Evolutionary conservation across 495 filamentous ascomycete genomes (phyloP).

Genomic region (Elasticomyces elasticus): DNA sequence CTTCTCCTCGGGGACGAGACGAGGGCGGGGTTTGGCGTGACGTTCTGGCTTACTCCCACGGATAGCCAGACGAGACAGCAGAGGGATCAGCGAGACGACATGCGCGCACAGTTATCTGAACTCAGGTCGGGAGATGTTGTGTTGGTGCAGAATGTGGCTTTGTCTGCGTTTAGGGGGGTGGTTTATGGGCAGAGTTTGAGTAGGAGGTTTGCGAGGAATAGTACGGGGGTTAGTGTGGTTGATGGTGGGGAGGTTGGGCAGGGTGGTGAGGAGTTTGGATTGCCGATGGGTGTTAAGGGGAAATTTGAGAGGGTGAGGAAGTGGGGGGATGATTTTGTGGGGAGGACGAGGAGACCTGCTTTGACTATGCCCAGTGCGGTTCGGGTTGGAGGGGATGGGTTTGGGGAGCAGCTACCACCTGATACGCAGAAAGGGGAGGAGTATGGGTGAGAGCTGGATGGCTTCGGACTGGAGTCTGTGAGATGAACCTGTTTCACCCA

Average conservation of each 20-base stretch:
- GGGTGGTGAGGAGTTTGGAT: constrained; percentile 29
- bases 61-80: constrained; percentile 22
- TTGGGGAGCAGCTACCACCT: constrained; percentile 9
- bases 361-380: constrained; percentile 24
- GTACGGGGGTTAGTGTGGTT: constrained; percentile 63
- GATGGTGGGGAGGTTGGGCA: constrained; percentile 24
- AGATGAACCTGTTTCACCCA: too few relatives aligned
- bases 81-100: constrained; percentile 22
- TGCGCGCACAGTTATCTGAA: constrained; percentile 36
- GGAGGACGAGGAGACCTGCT: constrained; percentile 22
- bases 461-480: too few relatives aligned
- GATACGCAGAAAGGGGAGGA: too few relatives aligned
- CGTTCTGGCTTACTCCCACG: constrained; percentile 60
- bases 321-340: constrained; percentile 69
- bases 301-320: constrained; percentile 60
- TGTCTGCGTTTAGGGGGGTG: constrained; percentile 58
- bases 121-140: constrained; percentile 65
- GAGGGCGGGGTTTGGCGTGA: constrained; percentile 66
- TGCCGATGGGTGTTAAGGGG: constrained; percentile 35
- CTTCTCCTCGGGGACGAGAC: constrained; percentile 82
- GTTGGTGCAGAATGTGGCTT: constrained; percentile 63
- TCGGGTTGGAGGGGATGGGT: not conserved
- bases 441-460: too few relatives aligned
- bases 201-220: constrained; percentile 53
- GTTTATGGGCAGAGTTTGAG: constrained; percentile 56